Conservation (phyloP, 2,329 filamentous ascomycete species). For the Fusarium continuum region DNA sequence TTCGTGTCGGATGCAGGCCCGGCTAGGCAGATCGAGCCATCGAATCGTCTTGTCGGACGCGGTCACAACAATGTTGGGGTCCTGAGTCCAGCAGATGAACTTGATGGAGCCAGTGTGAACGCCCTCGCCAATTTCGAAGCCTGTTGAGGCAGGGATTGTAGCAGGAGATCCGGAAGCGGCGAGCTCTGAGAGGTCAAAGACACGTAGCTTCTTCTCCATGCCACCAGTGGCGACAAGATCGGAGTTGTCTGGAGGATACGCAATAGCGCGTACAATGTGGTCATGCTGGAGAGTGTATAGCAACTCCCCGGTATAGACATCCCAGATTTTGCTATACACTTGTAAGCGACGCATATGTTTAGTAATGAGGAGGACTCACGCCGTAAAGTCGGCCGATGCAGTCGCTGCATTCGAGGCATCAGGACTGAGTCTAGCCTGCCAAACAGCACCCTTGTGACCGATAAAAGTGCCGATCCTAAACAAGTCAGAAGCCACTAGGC, state of each 20-base stretch:
- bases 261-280: conserved; percentile 93
- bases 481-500: conserved; percentile 25
- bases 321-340: conserved; percentile 86
- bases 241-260: conserved; percentile 82
- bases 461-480: conserved; percentile 95
- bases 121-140: conserved; percentile 88
- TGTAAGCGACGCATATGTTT: conserved; percentile 41
- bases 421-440: conserved; percentile 90
- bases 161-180: conserved; percentile 53
- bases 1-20: conserved; percentile 78
- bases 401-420: conserved; percentile 91
- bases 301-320: conserved; percentile 92
- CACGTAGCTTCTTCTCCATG: conserved; percentile 93
- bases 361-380: conserved; percentile 62
- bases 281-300: conserved; percentile 88
- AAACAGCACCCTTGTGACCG: conserved; percentile 97
- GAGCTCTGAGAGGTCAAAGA: conserved; percentile 83
- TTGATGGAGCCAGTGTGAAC: conserved; percentile 91
- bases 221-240: conserved; percentile 93
- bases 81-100: conserved; percentile 91
- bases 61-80: conserved; percentile 89
- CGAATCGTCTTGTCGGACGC: conserved; percentile 91
- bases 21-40: conserved; percentile 90
- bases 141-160: conserved; percentile 66
- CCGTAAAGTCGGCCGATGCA: conserved; percentile 94